Evolutionary conservation across 2,329 filamentous ascomycete species (phyloP).

Genomic region (Epichloe typhina): DNA sequence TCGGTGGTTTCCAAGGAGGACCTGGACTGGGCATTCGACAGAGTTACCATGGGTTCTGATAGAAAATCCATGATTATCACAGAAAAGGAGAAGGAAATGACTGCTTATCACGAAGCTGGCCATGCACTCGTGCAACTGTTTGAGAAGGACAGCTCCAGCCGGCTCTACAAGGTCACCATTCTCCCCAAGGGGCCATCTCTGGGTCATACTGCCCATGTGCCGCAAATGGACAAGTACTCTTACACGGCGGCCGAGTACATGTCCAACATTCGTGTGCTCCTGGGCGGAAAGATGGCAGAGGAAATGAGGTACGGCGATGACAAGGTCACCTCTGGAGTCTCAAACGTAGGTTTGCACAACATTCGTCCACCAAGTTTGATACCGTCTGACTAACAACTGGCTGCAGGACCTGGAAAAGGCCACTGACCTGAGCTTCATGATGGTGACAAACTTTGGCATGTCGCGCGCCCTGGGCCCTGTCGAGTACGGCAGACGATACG

Average conservation of each 20-base stretch:
- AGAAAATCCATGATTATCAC: slow-evolving; percentile 79
- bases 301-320: slow-evolving; percentile 88
- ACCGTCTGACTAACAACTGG: slow-evolving; percentile 13
- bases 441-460: slow-evolving; percentile 87
- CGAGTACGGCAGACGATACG: slow-evolving; percentile 71
- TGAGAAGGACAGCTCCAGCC: slow-evolving; percentile 54
- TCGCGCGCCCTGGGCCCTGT: slow-evolving; percentile 79
- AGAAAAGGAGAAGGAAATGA: slow-evolving; percentile 87
- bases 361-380: neutral
- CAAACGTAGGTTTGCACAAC: slow-evolving; percentile 43
- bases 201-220: slow-evolving; percentile 77
- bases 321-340: slow-evolving; percentile 80
- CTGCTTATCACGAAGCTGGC: slow-evolving; percentile 92
- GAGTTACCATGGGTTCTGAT: slow-evolving; percentile 94
- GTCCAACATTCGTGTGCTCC: slow-evolving; percentile 62
- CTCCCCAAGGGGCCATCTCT: slow-evolving; percentile 78
- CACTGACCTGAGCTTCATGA: slow-evolving; percentile 69
- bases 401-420: slow-evolving; percentile 70
- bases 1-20: slow-evolving; percentile 63
- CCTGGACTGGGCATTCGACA: slow-evolving; percentile 96
- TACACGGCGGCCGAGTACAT: slow-evolving; percentile 75
- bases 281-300: slow-evolving; percentile 82
- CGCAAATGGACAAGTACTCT: slow-evolving; percentile 86
- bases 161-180: slow-evolving; percentile 94
- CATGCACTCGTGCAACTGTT: slow-evolving; percentile 86